Evolutionary conservation across 192 early-diverging fungal species (phyloP).

Genomic region (Umbelopsis sp.): DNA sequence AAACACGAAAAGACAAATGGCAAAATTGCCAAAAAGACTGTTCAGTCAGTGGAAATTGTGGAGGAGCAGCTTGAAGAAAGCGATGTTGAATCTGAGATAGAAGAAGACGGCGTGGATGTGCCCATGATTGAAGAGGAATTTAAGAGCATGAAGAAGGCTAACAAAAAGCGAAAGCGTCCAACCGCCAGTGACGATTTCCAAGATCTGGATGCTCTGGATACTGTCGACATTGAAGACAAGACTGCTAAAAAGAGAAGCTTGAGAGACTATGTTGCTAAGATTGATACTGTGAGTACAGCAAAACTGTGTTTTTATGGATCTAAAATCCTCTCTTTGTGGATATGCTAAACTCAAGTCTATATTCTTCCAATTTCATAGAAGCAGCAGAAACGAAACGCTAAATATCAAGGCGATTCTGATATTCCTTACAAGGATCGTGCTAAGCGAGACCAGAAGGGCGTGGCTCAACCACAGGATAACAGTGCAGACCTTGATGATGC

Average conservation of each 20-base stretch:
- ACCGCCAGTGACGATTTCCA: conserved; percentile 67
- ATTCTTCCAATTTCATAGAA: conserved; percentile 17
- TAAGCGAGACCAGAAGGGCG: conserved; percentile 45
- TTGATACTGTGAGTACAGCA: conserved; percentile 58
- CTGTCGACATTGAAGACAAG: conserved; percentile 84
- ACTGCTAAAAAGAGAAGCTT: conserved; percentile 58
- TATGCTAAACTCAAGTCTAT: too few relatives aligned
- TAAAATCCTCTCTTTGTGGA: too few relatives aligned
- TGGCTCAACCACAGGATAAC: conserved; percentile 45
- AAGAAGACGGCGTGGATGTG: conserved; percentile 28
- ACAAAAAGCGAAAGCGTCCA: conserved; percentile 42
- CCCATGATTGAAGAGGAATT: conserved; percentile 38
- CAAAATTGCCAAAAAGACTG: conserved; percentile 9
- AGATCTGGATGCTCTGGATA: conserved; percentile 72
- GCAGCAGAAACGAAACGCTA: conserved; percentile 34
- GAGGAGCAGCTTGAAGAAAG: conserved; percentile 12
- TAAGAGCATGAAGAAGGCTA: conserved; percentile 43
- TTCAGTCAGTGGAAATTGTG: background rate
- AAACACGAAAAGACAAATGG: conserved; percentile 23
- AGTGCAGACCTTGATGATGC: conserved; percentile 56
- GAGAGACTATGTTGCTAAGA: conserved; percentile 62
- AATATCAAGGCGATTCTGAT: conserved; percentile 77
- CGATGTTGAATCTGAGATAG: conserved; percentile 30
- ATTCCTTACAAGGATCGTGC: conserved; percentile 74
- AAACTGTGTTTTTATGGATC: background rate